Base-by-base conservation (phyloP, 2,329 filamentous ascomycete species). In the Aureobasidium sp. region DNA sequence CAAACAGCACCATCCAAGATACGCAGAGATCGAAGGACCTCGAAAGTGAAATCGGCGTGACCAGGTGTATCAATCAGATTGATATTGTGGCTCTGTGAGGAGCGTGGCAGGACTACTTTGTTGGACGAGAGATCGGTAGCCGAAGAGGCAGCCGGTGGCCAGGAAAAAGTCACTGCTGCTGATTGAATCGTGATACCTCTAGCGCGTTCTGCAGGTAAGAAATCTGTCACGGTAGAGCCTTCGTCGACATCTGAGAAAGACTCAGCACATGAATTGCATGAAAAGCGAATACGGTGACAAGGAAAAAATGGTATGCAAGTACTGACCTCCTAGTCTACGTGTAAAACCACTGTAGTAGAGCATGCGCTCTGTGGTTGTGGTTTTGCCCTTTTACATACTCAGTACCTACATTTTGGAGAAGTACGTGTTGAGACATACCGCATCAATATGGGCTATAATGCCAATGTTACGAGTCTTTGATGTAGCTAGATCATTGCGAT, bases 361-460 rank as follows among this genome's bases (percentile, higher is more conserved):
- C 93, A 97, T 97, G 63, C 94, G 92, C 84, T 99, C 94, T 3
- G 94, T 97, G 0, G 94, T 99, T 0, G 94, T 97, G 1, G 94
- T 99, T 80, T 99, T 99, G 9, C 94, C 94, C 82, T 84, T 62
- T 69, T 44, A n/a, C 26, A 1, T 2, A 24, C 17, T 72, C 59
- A 46, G 64, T 59, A 51, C 43, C 26, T 60, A 52, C 26, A 59
- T 39, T 61, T n/a, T 13, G 20, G 7, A 12, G n/a, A 32, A 34
- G 36, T 24, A 24, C 36, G 32, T 27, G 29, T 39, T 27, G 46
- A 46, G 44, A 75, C 80, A 67, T 73, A 84, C 82, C 62, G 94
- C 94, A 85, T 97, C 94, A 67, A 99, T 96, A 75, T 99, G 94
- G 64, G 94, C 94, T 74, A 99, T 97, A 68, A 99, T 97, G 65